Base-by-base conservation (phyloP, 352 stramenopile genomes). In the Globisporangium carolinianum region DNA sequence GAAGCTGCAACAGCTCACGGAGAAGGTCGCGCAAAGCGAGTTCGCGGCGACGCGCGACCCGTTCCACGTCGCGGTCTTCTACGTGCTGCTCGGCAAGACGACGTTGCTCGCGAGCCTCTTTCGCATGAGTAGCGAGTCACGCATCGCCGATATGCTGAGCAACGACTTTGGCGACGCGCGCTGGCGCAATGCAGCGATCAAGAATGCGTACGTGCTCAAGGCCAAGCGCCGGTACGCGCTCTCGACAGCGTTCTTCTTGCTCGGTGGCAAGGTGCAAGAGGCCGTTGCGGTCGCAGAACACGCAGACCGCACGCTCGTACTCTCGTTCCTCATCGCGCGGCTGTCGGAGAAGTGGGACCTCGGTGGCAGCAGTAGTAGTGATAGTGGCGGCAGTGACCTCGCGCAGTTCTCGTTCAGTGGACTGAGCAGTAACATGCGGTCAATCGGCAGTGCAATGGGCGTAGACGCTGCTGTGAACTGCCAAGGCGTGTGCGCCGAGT, bases 131-230 rank as follows among this genome's bases (percentile, higher is more conserved):
- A 83, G 87, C 37, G 87, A 96, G 56, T 65, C 68, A 5, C 85
- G 87, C 24, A 94, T 95, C 43, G 71, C 63, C 8, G 86, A 95
- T 32, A 65, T 96, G 3, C 37, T 96, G 9, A 68, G 61, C 12
- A 95, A 95, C 56, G 75, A 96, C 56, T 96, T 96, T 63, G 65
- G 67, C 0, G 83, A 96, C 17, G 53, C 73, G 36, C 78, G 84
- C 41, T 96, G 87, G 87, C 86, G 87, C 51, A 92, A 86, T 49
- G 86, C 84, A 9, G 86, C 87, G 12, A 82, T 95, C n/a, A 96
- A 96, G 65, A 96, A 96, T 50, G 87, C 87, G 0, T 95, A 90
- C 57, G 85, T 93, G 39, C 61, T 96, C 15, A 94, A 95, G 58
- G 76, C 77, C 14, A 95, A 96, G 60, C 80, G 89, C 18, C 82